phyloP scores from a whole-genome alignment of 371 early-diverging fungal genomes.

The Basidiobolus heterosporus region DNA sequence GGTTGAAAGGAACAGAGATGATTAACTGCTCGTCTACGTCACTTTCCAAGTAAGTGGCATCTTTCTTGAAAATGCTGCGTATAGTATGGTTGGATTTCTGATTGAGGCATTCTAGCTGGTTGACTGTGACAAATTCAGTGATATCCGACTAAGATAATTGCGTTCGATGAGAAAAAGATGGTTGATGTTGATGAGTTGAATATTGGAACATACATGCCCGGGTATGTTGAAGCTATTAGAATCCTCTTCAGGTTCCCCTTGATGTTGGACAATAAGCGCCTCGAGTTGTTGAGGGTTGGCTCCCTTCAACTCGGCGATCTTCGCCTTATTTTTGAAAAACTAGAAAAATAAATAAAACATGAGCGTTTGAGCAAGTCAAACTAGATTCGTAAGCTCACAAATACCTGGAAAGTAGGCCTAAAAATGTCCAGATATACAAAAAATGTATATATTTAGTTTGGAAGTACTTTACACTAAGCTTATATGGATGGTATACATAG shows the following conservation, averaged over 20 bases:
- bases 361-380: constrained; percentile 53
- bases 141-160: constrained; percentile 32
- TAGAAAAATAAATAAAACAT: constrained; percentile 39
- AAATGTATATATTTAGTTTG: too few relatives aligned
- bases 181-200: constrained; percentile 1
- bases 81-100: constrained; percentile 55
- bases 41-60: constrained; percentile 51
- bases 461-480: background rate
- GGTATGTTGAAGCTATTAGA: constrained; percentile 13
- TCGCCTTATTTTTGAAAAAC: constrained; percentile 50
- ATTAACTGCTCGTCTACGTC: constrained; percentile 90
- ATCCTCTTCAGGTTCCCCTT: constrained; percentile 24
- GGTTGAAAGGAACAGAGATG: constrained; percentile 70
- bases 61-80: constrained; percentile 54
- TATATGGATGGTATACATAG: constrained; percentile 31
- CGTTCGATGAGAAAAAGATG: constrained; percentile 6
- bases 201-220: constrained; percentile 28
- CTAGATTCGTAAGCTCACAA: too few relatives aligned
- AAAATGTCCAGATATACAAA: too few relatives aligned
- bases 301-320: constrained; percentile 53
- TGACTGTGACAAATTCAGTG: constrained; percentile 43
- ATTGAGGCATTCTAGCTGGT: constrained; percentile 77
- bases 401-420: constrained; percentile 43
- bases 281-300: constrained; percentile 30
- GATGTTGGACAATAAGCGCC: constrained; percentile 29